Conservation (phyloP, 305 asterid species). For the Ilex paraguariensis region DNA sequence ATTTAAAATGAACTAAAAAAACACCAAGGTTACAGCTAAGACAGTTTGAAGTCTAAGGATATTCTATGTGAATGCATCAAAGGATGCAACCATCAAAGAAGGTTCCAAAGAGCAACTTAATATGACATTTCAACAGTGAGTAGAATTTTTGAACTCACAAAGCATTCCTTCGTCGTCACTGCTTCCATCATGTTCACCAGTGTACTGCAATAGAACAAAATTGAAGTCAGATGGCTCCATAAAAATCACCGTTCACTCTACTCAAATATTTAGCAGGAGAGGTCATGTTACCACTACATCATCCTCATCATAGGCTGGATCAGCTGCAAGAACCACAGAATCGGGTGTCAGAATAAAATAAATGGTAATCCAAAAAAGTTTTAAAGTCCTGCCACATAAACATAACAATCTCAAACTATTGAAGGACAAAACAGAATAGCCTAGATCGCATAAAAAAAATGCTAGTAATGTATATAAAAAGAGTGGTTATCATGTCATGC, state of each 20-base stretch:
- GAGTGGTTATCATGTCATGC: too few relatives aligned
- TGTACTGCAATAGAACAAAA: conserved; percentile 36
- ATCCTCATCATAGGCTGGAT: conserved; percentile 48
- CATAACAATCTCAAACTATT: not conserved
- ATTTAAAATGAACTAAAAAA: too few relatives aligned
- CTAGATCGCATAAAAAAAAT: not conserved
- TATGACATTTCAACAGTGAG: too few relatives aligned
- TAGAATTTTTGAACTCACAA: conserved; percentile 41
- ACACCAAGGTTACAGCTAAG: too few relatives aligned
- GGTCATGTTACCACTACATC: conserved; percentile 47
- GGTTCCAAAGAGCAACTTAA: too few relatives aligned
- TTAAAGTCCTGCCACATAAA: too few relatives aligned
- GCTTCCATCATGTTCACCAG: conserved; percentile 62
- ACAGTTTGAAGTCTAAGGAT: too few relatives aligned
- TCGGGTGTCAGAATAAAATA: conserved; percentile 5
- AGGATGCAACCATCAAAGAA: too few relatives aligned
- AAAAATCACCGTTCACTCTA: not conserved
- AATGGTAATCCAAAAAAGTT: too few relatives aligned
- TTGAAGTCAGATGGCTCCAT: conserved; percentile 13
- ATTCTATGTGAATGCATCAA: too few relatives aligned
- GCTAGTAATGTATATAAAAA: not conserved
- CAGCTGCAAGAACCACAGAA: conserved; percentile 41
- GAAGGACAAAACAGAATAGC: not conserved
- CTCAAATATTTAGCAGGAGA: conserved; percentile 10
- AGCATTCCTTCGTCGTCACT: conserved; percentile 92